Evolutionary conservation across 2,329 filamentous ascomycete genomes (phyloP), one percentile per base, ranked within the genome.

Genomic region (Penicillium sp.): DNA sequence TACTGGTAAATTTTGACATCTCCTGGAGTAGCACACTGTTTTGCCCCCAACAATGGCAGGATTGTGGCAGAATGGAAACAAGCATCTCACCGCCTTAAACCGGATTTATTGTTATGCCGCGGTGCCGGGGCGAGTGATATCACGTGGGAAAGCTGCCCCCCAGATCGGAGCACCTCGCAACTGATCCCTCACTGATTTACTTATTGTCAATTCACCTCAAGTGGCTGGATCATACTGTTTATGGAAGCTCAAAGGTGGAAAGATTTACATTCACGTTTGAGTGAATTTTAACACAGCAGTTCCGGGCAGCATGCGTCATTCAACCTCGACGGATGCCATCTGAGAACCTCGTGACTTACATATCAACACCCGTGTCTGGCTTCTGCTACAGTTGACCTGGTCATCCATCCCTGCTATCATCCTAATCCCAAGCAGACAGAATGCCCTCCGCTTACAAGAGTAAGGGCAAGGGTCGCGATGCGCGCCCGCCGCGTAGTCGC

Each of bases 401-500:
- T 2, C 13, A 26, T 22, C 42, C 19, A 17, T 44, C 33, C 17
- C 10, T 30, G 35, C 54, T 19, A 15, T 38, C 30, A 15, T 28
- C 8, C 22, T 17, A 12, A n/a, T 15, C n/a, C 9, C 9, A 44
- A 51, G 33, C 24, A 44, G 35, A 45, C 51, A 67, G 56, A 53
- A 82, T 82, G 80, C 79, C 80, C 42, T 75, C 77, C 26, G 79
- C 79, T 42, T 77, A 75, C 61, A 83, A 83, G 69, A 76, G 80
- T 69, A 87, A 87, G 73, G 77, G 81, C 50, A 86, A 86, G 71
- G 80, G 78, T 53, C 82, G 81, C 64, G 83, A 86, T 62, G 78
- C 80, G 44, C 79, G 81, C 58, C 82, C 81, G 44, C 85, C 85
- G 53, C 82, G 83, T 64, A 88, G 86, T 69, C 85, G 87, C 66